Base-by-base conservation (phyloP, 495 filamentous ascomycete species). In the Penicillium goetzii region DNA sequence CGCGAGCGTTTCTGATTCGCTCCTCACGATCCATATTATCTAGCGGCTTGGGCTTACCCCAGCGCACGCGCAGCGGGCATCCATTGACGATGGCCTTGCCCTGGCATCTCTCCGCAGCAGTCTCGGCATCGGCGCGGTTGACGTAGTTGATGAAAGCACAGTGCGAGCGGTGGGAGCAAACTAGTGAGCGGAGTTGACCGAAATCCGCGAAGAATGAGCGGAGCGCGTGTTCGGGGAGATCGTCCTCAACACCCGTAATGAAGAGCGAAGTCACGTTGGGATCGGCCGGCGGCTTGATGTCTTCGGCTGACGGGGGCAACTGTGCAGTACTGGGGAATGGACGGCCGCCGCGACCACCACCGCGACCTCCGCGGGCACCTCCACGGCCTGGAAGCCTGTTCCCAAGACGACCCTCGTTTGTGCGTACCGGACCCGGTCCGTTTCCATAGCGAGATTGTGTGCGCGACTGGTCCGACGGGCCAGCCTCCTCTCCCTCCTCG, bases 101-200 rank as follows among this genome's bases (percentile, higher is more conserved):
- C 74, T 97, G 90, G 69, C 91, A 94, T 33, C 90, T 88, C 57
- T 85, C 85, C 0, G 96, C 90, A 0, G 95, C 95, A 26, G 81
- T 86, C 75, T 98, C 95, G 11, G 95, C 95, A 3, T 83, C 88
- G 45, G 90, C 86, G 56, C 96, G 87, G 28, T 85, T 90, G 58
- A 90, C 84, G 73, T 90, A 99, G 78, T 98, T 99, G 76, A 99
- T 84, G 69, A 97, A 99, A 0, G 96, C 95, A 69, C 92, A 97
- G 71, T 97, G 96, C 9, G 95, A 91, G 75, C 96, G 94, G 75
- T 99, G 95, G 14, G 93, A 96, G 75, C 96, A 97, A 52, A 98
- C 88, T 21, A 99, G 72, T 4, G 91, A 95, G 59, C 93, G 91
- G 56, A 99, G 86, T 67, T 89, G 86, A 53, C 95, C 95, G 66